Base-by-base conservation (phyloP, 352 stramenopile genomes). In the Blastocystis sp. region DNA sequence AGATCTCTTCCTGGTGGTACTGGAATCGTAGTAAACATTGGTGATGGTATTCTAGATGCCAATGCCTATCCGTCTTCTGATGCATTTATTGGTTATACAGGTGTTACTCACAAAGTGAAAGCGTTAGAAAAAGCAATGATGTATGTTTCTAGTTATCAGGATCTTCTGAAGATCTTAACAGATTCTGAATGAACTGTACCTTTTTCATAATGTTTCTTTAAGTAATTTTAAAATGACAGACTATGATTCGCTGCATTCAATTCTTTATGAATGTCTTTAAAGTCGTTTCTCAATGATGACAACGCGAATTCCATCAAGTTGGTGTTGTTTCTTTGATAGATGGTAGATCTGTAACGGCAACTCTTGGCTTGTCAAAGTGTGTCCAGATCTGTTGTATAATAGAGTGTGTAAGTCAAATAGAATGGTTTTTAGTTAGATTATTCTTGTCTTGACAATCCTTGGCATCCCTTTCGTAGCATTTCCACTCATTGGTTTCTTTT, bases 1-100 rank as follows among this genome's bases (percentile, higher is more conserved):
- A 39, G 24, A 19, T 21, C 27, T 11, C 27, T 49, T 5, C 43
- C 46, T 43, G 21, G 61, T 61, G 39, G 69, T 12, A 59, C 16
- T 58, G 69, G 69, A 43, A 43, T 61, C 3, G 46, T 80, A 12
- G 69, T 80, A 11, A 80, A 80, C n/a, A 80, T 80, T 63, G 69
- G 69, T 37, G 69, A 80, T 43, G 69, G 69, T 19, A 16, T 80
- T 29, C 24, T 80, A 11, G 69, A 80, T 63, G 69, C 69, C 24
- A 80, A 80, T 61, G 69, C 69, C 0, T 80, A 80, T 80, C 69
- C 69, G 43, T 12, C 42, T 7, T 58, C 69, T 5, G 69, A 80
- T 80, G 69, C 69, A 19, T 80, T 80, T n/a, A 80, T 80, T 24
- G 69, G 69, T 27, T 80, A 46, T 59, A 32, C 16, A 14, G 69